Evolutionary conservation across 2,329 filamentous ascomycete genomes (phyloP).

Genomic region (Colletotrichum noveboracense): DNA sequence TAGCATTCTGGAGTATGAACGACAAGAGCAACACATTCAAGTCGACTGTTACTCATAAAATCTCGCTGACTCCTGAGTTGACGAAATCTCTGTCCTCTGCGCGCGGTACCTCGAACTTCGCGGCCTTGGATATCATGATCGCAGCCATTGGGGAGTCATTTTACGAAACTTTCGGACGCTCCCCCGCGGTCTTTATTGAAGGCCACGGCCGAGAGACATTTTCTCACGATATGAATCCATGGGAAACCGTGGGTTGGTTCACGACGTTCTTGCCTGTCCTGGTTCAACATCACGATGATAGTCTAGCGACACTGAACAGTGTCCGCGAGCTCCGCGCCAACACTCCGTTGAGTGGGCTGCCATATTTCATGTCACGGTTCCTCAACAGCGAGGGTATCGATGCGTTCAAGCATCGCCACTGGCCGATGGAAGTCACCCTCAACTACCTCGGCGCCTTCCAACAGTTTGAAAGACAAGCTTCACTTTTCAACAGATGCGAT

Average conservation of each 20-base stretch:
- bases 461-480: slow-evolving; percentile 30
- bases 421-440: slow-evolving; percentile 29
- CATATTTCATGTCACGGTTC: slow-evolving; percentile 11
- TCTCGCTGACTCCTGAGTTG: slow-evolving; percentile 26
- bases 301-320: background rate
- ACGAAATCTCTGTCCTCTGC: slow-evolving; percentile 29
- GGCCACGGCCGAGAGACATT: slow-evolving; percentile 46
- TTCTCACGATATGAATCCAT: slow-evolving; percentile 35
- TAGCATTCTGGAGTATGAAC: slow-evolving; percentile 30
- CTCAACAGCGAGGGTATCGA: background rate
- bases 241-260: slow-evolving; percentile 50
- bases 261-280: slow-evolving; percentile 44
- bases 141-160: slow-evolving; percentile 40
- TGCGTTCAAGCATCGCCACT: slow-evolving; percentile 10
- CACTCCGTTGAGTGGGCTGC: background rate
- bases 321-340: background rate
- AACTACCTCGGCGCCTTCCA: slow-evolving; percentile 34
- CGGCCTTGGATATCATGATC: slow-evolving; percentile 42
- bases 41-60: slow-evolving; percentile 28
- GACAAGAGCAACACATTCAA: slow-evolving; percentile 22
- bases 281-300: background rate
- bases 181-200: slow-evolving; percentile 43
- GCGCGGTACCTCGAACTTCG: slow-evolving; percentile 34
- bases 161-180: slow-evolving; percentile 33
- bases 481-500: slow-evolving; percentile 25